These are phyloP conservation scores for Meyerozyma sp. DNA, from an alignment of 1,139 yeast species.

Conservation along the genomic window DNA sequence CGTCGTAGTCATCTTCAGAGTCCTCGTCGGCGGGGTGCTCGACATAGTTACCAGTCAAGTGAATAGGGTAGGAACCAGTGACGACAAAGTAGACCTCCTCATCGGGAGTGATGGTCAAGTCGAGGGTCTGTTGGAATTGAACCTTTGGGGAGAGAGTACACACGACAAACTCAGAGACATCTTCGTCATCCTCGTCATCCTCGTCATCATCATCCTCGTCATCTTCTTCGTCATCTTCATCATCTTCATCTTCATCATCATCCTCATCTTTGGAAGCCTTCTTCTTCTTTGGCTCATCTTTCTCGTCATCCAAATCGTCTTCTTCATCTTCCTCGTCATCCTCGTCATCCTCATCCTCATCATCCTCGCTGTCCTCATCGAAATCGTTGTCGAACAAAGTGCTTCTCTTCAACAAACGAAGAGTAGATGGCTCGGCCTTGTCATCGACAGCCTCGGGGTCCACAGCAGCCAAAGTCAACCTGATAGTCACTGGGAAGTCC, in stretches of 20 bases:
- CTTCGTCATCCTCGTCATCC: conserved; percentile 48
- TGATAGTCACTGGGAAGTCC: conserved; percentile 82
- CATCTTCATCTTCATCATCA: conserved; percentile 30
- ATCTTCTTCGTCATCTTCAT: conserved; percentile 46
- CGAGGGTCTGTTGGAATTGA: conserved; percentile 86
- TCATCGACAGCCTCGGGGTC: conserved; percentile 84
- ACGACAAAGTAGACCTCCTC: conserved; percentile 94
- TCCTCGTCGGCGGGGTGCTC: conserved; percentile 87
- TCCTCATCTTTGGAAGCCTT: conserved; percentile 12
- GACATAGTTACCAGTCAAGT: conserved; percentile 90
- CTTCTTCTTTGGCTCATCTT: conserved; percentile 14
- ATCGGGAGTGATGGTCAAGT: conserved; percentile 84
- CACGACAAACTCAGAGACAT: conserved; percentile 69
- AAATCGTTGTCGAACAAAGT: conserved; percentile 47
- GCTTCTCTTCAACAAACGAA: conserved; percentile 78
- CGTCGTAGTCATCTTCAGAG: conserved; percentile 48
- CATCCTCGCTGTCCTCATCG: conserved; percentile 36
- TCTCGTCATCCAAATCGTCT: conserved; percentile 32
- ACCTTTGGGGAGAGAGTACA: conserved; percentile 86
- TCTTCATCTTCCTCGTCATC: conserved; percentile 50
- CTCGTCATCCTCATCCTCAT: conserved; percentile 45
- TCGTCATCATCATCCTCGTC: conserved; percentile 59
- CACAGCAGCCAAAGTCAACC: conserved; percentile 91
- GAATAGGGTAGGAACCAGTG: conserved; percentile 91
- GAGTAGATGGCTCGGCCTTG: conserved; percentile 79